phyloP scores from a whole-genome alignment of 148 eudicot species.

The Nyssa sinensis region DNA sequence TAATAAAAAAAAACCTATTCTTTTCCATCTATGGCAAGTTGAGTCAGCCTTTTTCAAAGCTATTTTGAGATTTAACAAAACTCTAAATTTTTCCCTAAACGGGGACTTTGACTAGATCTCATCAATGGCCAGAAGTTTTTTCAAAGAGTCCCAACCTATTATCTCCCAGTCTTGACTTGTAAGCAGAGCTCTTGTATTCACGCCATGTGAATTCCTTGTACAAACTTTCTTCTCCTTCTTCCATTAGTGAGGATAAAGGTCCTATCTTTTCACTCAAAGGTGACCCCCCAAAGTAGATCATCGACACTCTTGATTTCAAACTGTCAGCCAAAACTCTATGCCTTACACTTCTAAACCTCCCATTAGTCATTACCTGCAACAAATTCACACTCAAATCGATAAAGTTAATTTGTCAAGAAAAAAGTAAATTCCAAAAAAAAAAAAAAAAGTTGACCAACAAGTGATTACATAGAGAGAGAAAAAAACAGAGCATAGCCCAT shows the following conservation, averaged over 20 bases:
- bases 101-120: background rate
- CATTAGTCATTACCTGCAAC: constrained; percentile 75
- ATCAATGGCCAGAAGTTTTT: constrained; percentile 8
- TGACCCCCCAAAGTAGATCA: constrained; percentile 78
- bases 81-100: background rate
- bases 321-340: constrained; percentile 59
- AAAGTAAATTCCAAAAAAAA: background rate
- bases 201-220: constrained; percentile 52
- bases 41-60: background rate
- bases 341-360: constrained; percentile 74
- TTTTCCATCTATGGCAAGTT: background rate
- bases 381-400: background rate
- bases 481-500: background rate
- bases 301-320: constrained; percentile 60
- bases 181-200: constrained; percentile 49
- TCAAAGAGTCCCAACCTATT: constrained; percentile 38
- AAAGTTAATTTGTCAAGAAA: too few relatives aligned
- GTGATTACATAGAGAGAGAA: background rate
- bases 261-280: constrained; percentile 53
- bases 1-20: background rate
- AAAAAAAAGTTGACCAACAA: too few relatives aligned
- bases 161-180: constrained; percentile 45
- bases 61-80: background rate
- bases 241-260: constrained; percentile 49
- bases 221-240: constrained; percentile 40